Conservation (phyloP, 164 flowering plant genomes). For the Buxus sempervirens region DNA sequence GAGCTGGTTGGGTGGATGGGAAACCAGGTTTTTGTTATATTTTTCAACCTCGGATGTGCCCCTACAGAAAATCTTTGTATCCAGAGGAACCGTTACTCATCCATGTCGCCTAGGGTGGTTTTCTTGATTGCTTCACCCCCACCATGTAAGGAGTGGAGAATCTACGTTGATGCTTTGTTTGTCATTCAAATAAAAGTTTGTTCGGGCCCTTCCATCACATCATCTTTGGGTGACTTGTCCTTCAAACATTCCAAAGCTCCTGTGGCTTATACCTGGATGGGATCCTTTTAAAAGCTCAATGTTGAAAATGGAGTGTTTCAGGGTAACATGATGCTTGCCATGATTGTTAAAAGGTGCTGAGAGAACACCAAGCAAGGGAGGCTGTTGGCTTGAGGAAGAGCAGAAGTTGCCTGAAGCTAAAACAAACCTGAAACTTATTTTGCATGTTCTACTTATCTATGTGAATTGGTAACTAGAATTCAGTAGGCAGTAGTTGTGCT, state of each 20-base stretch:
- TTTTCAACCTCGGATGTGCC: constrained; percentile 22
- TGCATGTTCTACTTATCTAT: not conserved
- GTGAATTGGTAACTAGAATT: not conserved
- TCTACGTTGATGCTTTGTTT: constrained; percentile 41
- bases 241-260: constrained; percentile 18
- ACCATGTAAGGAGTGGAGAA: constrained; percentile 52
- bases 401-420: not conserved
- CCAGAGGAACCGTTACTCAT: constrained; percentile 32
- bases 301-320: constrained; percentile 12
- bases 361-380: not conserved
- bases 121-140: constrained; percentile 37
- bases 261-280: constrained; percentile 5
- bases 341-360: constrained; percentile 7
- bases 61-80: constrained; percentile 18
- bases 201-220: constrained; percentile 18
- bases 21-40: not conserved
- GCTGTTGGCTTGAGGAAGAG: not conserved
- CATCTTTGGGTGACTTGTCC: constrained; percentile 31
- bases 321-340: constrained; percentile 15
- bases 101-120: constrained; percentile 28
- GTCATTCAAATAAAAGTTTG: constrained; percentile 46
- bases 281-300: constrained; percentile 9
- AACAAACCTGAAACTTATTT: not conserved
- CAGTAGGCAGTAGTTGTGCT: no score
- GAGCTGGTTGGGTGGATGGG: constrained; percentile 12